A percentile compares a stretch with the other conserved stretches of the same genome.
These are phyloP conservation scores for Mortierella alpina DNA, from an alignment of 192 early-diverging fungal genomes.

Conservation along the genomic window DNA sequence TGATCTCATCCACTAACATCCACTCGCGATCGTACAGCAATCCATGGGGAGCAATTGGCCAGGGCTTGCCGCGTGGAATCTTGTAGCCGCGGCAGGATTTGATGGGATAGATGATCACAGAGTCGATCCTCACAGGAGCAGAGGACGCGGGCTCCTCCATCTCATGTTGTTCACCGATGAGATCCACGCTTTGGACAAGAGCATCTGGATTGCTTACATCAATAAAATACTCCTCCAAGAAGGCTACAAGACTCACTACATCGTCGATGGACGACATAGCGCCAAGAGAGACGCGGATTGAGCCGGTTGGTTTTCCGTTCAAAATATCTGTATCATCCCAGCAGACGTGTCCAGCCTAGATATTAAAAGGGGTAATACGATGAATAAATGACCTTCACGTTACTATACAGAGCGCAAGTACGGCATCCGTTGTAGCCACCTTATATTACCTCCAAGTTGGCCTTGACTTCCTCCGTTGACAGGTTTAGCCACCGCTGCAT, in stretches of 20 bases:
- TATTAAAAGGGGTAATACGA: background rate
- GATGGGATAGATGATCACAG: constrained; percentile 64
- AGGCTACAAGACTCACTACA: constrained; percentile 65
- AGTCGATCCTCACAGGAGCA: constrained; percentile 23
- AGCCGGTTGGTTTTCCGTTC: constrained; percentile 74
- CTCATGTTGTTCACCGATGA: constrained; percentile 18
- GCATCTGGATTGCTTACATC: constrained; percentile 32
- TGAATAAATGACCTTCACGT: background rate
- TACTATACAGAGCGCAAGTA: background rate
- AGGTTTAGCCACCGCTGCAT: constrained; percentile 74
- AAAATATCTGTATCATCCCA: constrained; percentile 81
- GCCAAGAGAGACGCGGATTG: constrained; percentile 84
- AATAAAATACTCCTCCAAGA: constrained; percentile 71
- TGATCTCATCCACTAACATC: constrained; percentile 68
- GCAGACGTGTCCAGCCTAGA: constrained; percentile 72
- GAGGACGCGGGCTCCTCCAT: background rate
- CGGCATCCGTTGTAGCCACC: background rate
- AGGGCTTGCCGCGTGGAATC: constrained; percentile 55
- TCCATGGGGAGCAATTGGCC: constrained; percentile 67
- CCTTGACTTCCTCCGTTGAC: constrained; percentile 60
- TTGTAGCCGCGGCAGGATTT: constrained; percentile 82
- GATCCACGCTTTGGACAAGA: constrained; percentile 9
- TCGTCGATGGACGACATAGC: constrained; percentile 73
- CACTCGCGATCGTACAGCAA: constrained; percentile 73
- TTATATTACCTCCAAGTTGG: constrained; percentile 57